Base-by-base conservation (phyloP, 2,329 filamentous ascomycete genomes). In the Dendrostoma leiphaemia region DNA sequence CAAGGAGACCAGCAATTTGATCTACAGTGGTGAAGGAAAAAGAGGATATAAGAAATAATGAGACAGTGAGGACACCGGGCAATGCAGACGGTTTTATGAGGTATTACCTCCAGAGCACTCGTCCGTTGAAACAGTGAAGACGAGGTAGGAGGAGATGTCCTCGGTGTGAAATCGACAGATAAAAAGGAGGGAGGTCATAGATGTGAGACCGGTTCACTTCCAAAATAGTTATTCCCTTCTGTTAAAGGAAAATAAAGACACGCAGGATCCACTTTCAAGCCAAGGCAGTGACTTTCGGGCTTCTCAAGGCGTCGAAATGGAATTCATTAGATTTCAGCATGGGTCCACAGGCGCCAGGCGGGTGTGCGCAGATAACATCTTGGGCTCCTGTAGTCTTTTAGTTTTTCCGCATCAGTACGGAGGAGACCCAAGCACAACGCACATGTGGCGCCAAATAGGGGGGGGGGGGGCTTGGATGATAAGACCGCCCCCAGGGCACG, bases 401-500 rank as follows among this genome's bases (percentile, higher is more conserved):
- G 23, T 26, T 34, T 51, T 44, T 23, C 38, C 52, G 34, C 38
- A 23, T 15, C 35, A 31, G n/a, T n/a, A n/a, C n/a, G 46, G 31
- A 31, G 4, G 29, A 24, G 13, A 13, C 13, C 32, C 31, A 23
- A 31, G n/a, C 40, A 31, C n/a, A n/a, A n/a, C n/a, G n/a, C n/a
- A n/a, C n/a, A n/a, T n/a, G n/a, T n/a, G n/a, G n/a, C n/a, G n/a
- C n/a, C n/a, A n/a, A n/a, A n/a, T n/a, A n/a, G n/a, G n/a, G n/a
- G n/a, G n/a, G n/a, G 28, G 35, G 50, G 50, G 40, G 31, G 23
- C 43, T 24, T 40, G 31, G 31, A 51, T 26, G 37, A 45, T 38
- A 54, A 44, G 23, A 3, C 38, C 32, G 40, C 46, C 4, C n/a
- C n/a, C n/a, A n/a, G n/a, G 4, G 10, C 15, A 34, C 32, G 19